Conservation (phyloP, 805 yeast species). For the Clavispora fructus region DNA sequence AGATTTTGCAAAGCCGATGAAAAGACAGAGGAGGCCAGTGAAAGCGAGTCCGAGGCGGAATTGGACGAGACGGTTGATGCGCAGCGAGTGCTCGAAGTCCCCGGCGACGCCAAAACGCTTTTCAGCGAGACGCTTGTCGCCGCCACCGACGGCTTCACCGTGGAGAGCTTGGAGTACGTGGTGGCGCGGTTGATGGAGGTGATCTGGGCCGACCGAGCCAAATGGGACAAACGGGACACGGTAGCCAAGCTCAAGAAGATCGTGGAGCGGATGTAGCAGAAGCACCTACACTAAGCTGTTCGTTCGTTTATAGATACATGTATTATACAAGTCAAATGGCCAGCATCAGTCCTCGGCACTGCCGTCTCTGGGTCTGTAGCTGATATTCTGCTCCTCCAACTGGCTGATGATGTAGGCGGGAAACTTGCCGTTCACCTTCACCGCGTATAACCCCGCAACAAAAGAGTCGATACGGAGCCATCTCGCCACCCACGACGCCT, state of each 20-base stretch:
- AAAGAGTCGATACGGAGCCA: constrained; percentile 92
- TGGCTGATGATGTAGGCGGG: constrained; percentile 81
- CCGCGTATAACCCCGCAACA: constrained; percentile 88
- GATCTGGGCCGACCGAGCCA: constrained; percentile 61
- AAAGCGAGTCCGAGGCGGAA: constrained; percentile 31
- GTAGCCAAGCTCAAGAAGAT: constrained; percentile 26
- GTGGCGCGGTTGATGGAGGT: constrained; percentile 67
- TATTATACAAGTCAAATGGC: constrained; percentile 1
- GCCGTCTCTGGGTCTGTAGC: constrained; percentile 94
- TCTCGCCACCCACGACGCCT: constrained; percentile 89
- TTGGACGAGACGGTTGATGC: constrained; percentile 40
- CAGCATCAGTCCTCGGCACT: constrained; percentile 55
- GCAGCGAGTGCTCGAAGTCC: constrained; percentile 45
- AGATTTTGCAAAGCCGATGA: too few relatives aligned
- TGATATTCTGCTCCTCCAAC: constrained; percentile 67
- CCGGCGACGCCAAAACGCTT: constrained; percentile 15
- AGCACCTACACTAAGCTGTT: neutral
- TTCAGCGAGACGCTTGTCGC: constrained; percentile 23
- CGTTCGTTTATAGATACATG: neutral
- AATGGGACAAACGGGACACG: constrained; percentile 40
- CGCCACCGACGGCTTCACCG: constrained; percentile 28
- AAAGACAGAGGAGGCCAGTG: too few relatives aligned
- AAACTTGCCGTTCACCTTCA: constrained; percentile 83
- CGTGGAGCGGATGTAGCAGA: constrained; percentile 3
- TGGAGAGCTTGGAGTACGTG: constrained; percentile 34